Evolutionary conservation across 768 basidiomycete genomes (phyloP).

Genomic region (Lactarius pseudohatsudake): DNA sequence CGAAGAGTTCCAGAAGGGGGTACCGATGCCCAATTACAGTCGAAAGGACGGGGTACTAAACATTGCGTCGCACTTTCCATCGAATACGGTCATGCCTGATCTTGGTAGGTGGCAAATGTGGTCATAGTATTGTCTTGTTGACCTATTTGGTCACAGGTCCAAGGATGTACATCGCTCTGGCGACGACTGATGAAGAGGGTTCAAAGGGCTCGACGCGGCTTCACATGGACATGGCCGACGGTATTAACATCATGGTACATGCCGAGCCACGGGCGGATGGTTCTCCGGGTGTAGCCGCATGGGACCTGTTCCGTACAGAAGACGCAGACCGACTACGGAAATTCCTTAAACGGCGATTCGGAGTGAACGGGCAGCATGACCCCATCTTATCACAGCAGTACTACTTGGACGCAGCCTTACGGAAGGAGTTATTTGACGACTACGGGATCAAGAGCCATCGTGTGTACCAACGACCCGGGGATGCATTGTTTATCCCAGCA

Average conservation of each 20-base stretch:
- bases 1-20: slow-evolving; percentile 77
- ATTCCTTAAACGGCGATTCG: slow-evolving; percentile 70
- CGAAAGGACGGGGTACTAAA: slow-evolving; percentile 87
- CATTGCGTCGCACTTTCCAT: slow-evolving; percentile 85
- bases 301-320: slow-evolving; percentile 86
- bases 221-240: slow-evolving; percentile 92
- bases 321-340: slow-evolving; percentile 76
- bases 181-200: slow-evolving; percentile 56
- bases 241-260: slow-evolving; percentile 84
- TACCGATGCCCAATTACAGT: slow-evolving; percentile 90
- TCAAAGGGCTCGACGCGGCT: slow-evolving; percentile 80
- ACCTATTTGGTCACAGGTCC: slow-evolving; percentile 20
- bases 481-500: slow-evolving; percentile 94
- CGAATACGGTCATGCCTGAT: slow-evolving; percentile 75
- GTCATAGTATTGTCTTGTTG: not conserved
- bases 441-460: slow-evolving; percentile 76
- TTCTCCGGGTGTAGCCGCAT: slow-evolving; percentile 75
- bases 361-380: slow-evolving; percentile 58
- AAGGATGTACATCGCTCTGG: slow-evolving; percentile 78
- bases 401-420: slow-evolving; percentile 71
- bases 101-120: slow-evolving; percentile 50
- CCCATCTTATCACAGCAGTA: slow-evolving; percentile 91
- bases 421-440: slow-evolving; percentile 64
- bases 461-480: slow-evolving; percentile 87
- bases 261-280: slow-evolving; percentile 59